Percentiles rank a stretch among this genome's conserved stretches.
These are phyloP conservation scores for Mycena rebaudengoi DNA, from an alignment of 768 basidiomycete genomes.

Conservation along the genomic window DNA sequence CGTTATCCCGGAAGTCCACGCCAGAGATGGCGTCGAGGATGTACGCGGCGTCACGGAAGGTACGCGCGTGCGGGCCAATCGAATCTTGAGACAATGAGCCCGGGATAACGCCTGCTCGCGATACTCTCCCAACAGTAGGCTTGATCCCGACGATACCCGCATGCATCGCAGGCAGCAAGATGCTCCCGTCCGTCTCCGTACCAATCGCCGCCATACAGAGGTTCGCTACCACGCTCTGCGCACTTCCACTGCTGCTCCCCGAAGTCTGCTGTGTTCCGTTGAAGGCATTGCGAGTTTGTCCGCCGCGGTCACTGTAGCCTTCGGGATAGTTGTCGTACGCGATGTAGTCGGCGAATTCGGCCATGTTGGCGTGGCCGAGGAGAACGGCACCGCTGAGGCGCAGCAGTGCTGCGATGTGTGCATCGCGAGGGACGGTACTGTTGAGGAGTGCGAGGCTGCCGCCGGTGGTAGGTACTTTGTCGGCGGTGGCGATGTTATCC, in stretches of 20 bases:
- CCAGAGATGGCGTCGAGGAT: conserved; percentile 14
- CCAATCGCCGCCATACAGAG: conserved; percentile 12
- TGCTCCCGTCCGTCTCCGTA: conserved; percentile 16
- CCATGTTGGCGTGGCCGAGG: conserved; percentile 21
- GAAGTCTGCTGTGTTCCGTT: conserved; percentile 11
- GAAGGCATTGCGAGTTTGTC: conserved; percentile 13
- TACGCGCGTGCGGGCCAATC: conserved; percentile 43
- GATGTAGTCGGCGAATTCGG: conserved; percentile 10
- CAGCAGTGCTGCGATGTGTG: conserved; percentile 1
- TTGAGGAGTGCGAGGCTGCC: conserved; percentile 45
- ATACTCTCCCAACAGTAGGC: conserved; percentile 66
- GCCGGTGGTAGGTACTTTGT: conserved; percentile 45
- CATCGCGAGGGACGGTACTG: conserved; percentile 42
- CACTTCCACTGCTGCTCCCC: conserved; percentile 9
- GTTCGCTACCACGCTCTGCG: conserved; percentile 9
- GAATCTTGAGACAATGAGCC: conserved; percentile 66
- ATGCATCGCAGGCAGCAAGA: conserved; percentile 5
- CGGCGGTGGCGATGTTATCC: conserved; percentile 25
- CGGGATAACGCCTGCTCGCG: conserved; percentile 66
- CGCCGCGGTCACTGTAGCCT: conserved; percentile 15
- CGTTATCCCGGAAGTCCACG: conserved; percentile 4
- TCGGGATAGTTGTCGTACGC: conserved; percentile 9
- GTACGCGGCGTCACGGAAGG: conserved; percentile 6
- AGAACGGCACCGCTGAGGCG: conserved; percentile 4
- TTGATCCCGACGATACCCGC: conserved; percentile 69